Percentiles rank a stretch among this genome's conserved stretches.
phyloP scores from a whole-genome alignment of 805 yeast species.

The Wickerhamiella spandovensis region DNA sequence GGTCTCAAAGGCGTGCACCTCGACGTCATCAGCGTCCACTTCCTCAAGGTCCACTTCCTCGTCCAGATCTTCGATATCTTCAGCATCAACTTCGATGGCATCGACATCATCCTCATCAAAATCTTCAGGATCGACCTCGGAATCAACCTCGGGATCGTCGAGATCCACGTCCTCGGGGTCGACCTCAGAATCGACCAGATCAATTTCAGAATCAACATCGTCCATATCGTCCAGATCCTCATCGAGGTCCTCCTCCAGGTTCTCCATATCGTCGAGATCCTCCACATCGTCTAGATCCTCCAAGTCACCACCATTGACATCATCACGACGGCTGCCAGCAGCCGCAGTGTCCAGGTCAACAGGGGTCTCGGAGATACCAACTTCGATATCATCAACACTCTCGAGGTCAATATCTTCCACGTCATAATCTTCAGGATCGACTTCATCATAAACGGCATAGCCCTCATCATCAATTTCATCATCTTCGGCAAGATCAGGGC shows the following conservation, averaged over 20 bases:
- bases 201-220: constrained; percentile 8
- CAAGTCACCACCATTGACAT: constrained; percentile 4
- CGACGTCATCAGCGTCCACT: constrained; percentile 1
- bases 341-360: too few relatives aligned
- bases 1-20: not conserved
- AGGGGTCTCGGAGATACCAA: too few relatives aligned
- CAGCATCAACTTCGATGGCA: not conserved
- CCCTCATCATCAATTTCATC: not conserved
- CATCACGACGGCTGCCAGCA: too few relatives aligned
- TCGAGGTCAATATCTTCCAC: not conserved
- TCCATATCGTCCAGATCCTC: constrained; percentile 9
- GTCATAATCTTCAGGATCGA: not conserved
- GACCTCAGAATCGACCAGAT: constrained; percentile 7
- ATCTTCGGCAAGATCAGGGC: not conserved
- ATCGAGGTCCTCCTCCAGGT: constrained; percentile 8
- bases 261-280: constrained; percentile 9
- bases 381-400: not conserved
- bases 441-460: too few relatives aligned
- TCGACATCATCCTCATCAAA: not conserved
- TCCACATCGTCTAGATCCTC: constrained; percentile 6
- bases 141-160: not conserved
- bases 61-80: not conserved
- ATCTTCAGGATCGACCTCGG: constrained; percentile 1
- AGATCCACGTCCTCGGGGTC: constrained; percentile 4
- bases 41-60: constrained; percentile 3